A percentile compares a stretch with the other conserved stretches of the same genome.
Conservation (phyloP, 2,329 filamentous ascomycete genomes). For the Cryoendolithus antarcticus region DNA sequence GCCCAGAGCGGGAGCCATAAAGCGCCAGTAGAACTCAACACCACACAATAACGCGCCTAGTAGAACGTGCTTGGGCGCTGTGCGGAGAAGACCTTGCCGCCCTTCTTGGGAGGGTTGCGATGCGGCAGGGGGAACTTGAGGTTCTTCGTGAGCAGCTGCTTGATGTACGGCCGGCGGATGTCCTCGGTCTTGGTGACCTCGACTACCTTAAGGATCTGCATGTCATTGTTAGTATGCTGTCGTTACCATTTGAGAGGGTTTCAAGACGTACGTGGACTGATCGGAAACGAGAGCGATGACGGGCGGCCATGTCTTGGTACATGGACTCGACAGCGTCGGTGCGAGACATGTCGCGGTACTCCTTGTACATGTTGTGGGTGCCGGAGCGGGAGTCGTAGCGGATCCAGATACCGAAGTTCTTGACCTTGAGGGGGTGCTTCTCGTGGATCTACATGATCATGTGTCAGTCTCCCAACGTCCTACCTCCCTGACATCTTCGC, state of each 20-base stretch:
- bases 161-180: constrained; percentile 98
- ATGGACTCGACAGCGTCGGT: constrained; percentile 90
- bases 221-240: constrained; percentile 2
- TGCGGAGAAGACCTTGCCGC: constrained; percentile 82
- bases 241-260: not conserved
- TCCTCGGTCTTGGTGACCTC: constrained; percentile 91
- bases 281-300: constrained; percentile 95
- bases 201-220: constrained; percentile 84
- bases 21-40: too few species aligned
- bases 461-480: not conserved
- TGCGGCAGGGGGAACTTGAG: constrained; percentile 98
- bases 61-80: constrained; percentile 95
- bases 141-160: constrained; percentile 89
- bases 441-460: constrained; percentile 62
- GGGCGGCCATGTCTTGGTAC: constrained; percentile 99
- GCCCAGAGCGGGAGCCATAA: too few species aligned
- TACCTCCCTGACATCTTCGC: too few species aligned
- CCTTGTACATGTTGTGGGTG: constrained; percentile 99
- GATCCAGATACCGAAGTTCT: constrained; percentile 99
- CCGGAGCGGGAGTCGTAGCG: constrained; percentile 99
- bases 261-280: constrained; percentile 67
- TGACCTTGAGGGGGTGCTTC: constrained; percentile 99
- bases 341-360: constrained; percentile 98
- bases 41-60: constrained; percentile 36
- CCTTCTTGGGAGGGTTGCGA: constrained; percentile 70